A percentile compares a stretch with the other conserved stretches of the same genome.
These are phyloP conservation scores for Sophora flavescens DNA, from an alignment of 306 rosid genomes.

Conservation along the genomic window DNA sequence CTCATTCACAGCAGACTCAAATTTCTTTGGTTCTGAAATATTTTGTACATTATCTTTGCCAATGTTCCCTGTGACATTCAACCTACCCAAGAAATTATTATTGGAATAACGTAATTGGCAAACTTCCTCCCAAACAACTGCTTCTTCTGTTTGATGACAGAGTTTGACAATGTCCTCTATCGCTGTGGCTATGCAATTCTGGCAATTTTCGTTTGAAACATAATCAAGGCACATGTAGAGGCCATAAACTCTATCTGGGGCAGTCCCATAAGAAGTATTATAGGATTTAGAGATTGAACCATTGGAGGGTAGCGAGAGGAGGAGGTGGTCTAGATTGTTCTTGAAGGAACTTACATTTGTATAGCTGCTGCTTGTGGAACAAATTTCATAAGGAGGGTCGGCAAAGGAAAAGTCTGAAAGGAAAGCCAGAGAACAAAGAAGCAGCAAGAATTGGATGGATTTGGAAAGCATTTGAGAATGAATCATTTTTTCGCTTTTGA, in stretches of 20 bases:
- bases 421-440: slow-evolving; percentile 44
- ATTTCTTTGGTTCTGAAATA: slow-evolving; percentile 47
- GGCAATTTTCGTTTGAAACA: slow-evolving; percentile 50
- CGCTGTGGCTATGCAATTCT: slow-evolving; percentile 50
- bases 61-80: slow-evolving; percentile 48
- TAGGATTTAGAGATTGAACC: slow-evolving; percentile 47
- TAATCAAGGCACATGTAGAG: slow-evolving; percentile 59
- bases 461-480: slow-evolving; percentile 29
- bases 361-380: slow-evolving; percentile 42
- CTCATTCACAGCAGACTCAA: slow-evolving; percentile 48
- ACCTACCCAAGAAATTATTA: slow-evolving; percentile 53
- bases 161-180: slow-evolving; percentile 39
- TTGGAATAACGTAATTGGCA: slow-evolving; percentile 70
- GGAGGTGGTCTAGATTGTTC: slow-evolving; percentile 44
- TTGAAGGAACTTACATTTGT: slow-evolving; percentile 37
- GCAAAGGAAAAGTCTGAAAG: slow-evolving; percentile 39
- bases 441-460: slow-evolving; percentile 20
- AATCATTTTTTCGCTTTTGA: slow-evolving; percentile 36
- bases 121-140: slow-evolving; percentile 62
- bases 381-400: slow-evolving; percentile 53
- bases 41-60: slow-evolving; percentile 40
- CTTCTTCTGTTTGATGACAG: slow-evolving; percentile 61
- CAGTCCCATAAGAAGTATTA: slow-evolving; percentile 44
- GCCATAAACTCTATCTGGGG: slow-evolving; percentile 43
- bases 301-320: slow-evolving; percentile 45